phyloP scores from a whole-genome alignment of 1,284 basidiomycete genomes.

The Inonotus obliquus region DNA sequence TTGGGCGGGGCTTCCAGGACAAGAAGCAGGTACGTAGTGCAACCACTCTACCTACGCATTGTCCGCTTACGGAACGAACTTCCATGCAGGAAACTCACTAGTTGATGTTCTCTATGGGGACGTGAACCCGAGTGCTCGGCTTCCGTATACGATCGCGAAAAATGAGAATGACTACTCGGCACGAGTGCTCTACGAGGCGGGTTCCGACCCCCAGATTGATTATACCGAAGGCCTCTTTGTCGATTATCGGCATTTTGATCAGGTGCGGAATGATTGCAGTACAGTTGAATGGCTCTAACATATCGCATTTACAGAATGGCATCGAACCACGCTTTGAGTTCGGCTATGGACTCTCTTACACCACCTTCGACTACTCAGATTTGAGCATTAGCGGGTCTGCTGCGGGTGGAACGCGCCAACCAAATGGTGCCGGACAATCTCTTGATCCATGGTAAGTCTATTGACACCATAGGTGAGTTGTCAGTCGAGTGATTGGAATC shows the following conservation, averaged over 20 bases:
- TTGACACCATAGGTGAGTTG: neutral
- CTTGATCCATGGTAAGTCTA: constrained; percentile 29
- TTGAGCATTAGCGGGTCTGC: constrained; percentile 33
- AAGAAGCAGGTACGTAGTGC: constrained; percentile 55
- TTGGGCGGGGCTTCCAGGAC: constrained; percentile 60
- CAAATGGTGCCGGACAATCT: constrained; percentile 26
- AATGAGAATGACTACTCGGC: constrained; percentile 42
- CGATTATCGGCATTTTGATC: constrained; percentile 21
- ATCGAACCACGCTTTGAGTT: constrained; percentile 70
- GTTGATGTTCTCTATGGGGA: constrained; percentile 43
- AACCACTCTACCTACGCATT: neutral
- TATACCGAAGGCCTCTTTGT: constrained; percentile 30
- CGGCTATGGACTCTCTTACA: constrained; percentile 84
- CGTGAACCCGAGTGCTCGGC: constrained; percentile 39
- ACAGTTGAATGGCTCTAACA: too few species aligned
- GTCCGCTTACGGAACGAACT: neutral
- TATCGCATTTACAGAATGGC: constrained; percentile 24
- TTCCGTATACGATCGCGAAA: constrained; percentile 50
- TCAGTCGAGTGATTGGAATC: neutral
- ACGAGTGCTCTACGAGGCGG: constrained; percentile 25
- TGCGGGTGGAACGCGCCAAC: constrained; percentile 27
- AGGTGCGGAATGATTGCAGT: neutral
- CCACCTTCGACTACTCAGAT: constrained; percentile 65
- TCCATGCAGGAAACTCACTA: constrained; percentile 33
- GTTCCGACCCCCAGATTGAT: constrained; percentile 26